phyloP scores from a whole-genome alignment of 257 asterid species.

The Capsicum chinense region DNA sequence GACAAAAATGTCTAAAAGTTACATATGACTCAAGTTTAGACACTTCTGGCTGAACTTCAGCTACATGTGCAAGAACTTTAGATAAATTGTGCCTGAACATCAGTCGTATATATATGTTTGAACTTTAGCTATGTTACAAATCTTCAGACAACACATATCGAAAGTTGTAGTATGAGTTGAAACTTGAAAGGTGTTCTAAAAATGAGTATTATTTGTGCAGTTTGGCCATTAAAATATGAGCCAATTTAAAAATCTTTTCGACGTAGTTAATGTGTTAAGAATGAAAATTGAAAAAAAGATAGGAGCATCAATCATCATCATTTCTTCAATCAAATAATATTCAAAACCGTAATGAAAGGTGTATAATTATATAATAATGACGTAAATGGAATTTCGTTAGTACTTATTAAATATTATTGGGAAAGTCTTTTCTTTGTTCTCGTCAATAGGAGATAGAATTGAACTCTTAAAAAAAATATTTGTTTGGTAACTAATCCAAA shows the following conservation, averaged over 20 bases:
- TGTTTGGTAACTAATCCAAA: not conserved
- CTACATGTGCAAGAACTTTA: not conserved
- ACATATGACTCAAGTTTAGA: not conserved
- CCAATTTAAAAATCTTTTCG: no score
- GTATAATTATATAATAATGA: not conserved
- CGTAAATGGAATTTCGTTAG: not conserved
- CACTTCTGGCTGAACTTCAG: not conserved
- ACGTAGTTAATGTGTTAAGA: not conserved
- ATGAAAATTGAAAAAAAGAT: not conserved
- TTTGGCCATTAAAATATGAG: no score
- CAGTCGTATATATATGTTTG: not conserved
- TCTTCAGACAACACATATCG: not conserved
- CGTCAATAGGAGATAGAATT: not conserved
- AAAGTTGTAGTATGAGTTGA: not conserved
- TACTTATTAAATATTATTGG: not conserved
- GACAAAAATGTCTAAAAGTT: not conserved
- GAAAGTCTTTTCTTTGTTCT: not conserved
- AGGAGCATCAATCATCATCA: not conserved
- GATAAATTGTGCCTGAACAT: not conserved
- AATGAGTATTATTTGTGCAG: no score
- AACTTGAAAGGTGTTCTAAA: no score
- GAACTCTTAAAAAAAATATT: not conserved
- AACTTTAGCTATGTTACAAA: not conserved
- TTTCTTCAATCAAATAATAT: not conserved
- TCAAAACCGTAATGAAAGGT: no score